A percentile compares a stretch with the other conserved stretches of the same genome.
Conservation (phyloP, 192 early-diverging fungal species). For the Pilobolus umbonatus region DNA sequence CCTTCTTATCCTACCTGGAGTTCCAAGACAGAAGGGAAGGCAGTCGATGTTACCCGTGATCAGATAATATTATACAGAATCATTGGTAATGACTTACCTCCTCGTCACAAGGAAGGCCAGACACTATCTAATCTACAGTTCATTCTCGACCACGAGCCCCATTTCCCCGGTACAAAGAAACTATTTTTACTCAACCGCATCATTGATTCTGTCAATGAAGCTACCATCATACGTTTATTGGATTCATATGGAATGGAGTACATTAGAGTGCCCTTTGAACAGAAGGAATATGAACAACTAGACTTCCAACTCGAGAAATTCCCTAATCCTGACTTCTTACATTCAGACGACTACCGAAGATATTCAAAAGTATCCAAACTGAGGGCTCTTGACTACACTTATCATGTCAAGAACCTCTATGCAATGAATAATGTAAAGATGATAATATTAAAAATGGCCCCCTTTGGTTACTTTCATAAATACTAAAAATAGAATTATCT, state of each 20-base stretch:
- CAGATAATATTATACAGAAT: constrained; percentile 51
- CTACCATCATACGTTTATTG: constrained; percentile 47
- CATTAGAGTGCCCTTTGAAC: constrained; percentile 49
- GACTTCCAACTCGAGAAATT: constrained; percentile 61
- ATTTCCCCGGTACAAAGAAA: constrained; percentile 52
- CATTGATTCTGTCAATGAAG: constrained; percentile 50
- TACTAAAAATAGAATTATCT: constrained; percentile 5
- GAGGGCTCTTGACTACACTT: constrained; percentile 54
- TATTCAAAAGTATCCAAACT: constrained; percentile 56
- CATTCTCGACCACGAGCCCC: constrained; percentile 54
- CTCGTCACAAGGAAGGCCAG: constrained; percentile 56
- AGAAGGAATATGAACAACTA: constrained; percentile 45
- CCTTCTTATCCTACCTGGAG: neutral
- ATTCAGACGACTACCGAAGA: constrained; percentile 52
- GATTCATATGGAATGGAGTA: constrained; percentile 48
- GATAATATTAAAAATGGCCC: no score
- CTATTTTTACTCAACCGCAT: constrained; percentile 60
- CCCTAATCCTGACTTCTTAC: constrained; percentile 57
- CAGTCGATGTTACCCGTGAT: constrained; percentile 12
- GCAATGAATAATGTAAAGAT: constrained; percentile 63
- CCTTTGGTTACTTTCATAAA: neutral
- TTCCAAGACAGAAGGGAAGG: neutral
- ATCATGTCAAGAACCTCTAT: constrained; percentile 61
- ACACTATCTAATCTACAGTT: constrained; percentile 55
- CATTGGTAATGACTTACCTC: constrained; percentile 59